Evolutionary conservation across 2,329 filamentous ascomycete genomes (phyloP), one percentile per base, ranked within the genome.

Genomic region (Penicillium capsulatum): DNA sequence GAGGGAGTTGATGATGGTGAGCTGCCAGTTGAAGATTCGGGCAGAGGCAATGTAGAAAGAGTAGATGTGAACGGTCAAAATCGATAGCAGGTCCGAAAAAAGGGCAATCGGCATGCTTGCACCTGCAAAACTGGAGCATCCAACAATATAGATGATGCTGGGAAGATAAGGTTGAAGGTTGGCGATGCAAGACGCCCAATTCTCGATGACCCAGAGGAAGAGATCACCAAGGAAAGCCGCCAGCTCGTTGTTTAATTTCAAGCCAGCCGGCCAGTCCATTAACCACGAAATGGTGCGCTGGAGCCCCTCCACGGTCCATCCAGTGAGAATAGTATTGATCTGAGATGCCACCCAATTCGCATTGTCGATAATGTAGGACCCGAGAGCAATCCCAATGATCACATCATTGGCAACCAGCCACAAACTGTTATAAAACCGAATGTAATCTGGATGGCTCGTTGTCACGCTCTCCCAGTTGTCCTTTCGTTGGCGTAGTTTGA

Each of bases 391-490:
- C 17, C 92, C 94, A 44, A 98, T 97, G 50, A 98, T 98, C 32
- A 98, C 85, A 68, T 98, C 92, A 68, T 98, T 98, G 19, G 90
- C 90, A 15, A 98, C 92, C 7, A 98, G 84, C 92, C 92, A 98
- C 3, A 98, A 72, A 58, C 89, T 96, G 64, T 98, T 98, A 70
- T 97, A 98, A 67, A 98, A 98, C 11, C 92, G 84, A 51, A 98
- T 98, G 63, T 98, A 98, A 64, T 98, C 92, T 1, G 91, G 88
- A 64, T 98, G 91, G 55, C 84, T 95, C 33, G 84, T 92, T 0
- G 90, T 96, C 39, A 97, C 85, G 61, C 91, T 97, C 42, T 89
- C 86, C 91, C 92, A 97, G 54, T 94, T 88, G 47, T 83, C 81
- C 60, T 94, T 94, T 27, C 90, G 77, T 58, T 86, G 82, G n/a